These are phyloP conservation scores for Nidularia pulvinata DNA, from an alignment of 768 basidiomycete species.

Conservation along the genomic window DNA sequence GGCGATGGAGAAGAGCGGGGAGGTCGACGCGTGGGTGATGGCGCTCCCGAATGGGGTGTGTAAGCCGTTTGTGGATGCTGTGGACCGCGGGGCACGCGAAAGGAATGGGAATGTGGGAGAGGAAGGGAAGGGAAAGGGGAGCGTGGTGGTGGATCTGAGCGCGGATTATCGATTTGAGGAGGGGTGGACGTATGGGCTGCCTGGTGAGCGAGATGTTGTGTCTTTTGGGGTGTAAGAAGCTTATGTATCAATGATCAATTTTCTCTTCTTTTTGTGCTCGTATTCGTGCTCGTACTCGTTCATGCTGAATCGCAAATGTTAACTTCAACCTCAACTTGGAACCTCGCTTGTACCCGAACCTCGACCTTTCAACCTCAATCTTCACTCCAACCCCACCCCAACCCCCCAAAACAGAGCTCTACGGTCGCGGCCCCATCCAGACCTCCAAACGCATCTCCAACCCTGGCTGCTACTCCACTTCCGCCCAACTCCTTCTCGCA, in stretches of 20 bases:
- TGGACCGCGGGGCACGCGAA: slow-evolving; percentile 73
- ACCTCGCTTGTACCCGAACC: too few species aligned
- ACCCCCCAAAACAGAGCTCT: slow-evolving; percentile 63
- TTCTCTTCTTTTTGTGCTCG: slow-evolving; percentile 13
- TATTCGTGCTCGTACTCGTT: background rate
- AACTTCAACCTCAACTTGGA: too few species aligned
- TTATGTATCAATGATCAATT: slow-evolving; percentile 1
- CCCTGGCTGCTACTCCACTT: slow-evolving; percentile 97
- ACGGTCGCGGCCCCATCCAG: slow-evolving; percentile 70
- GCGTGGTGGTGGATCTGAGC: slow-evolving; percentile 89
- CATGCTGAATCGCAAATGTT: too few species aligned
- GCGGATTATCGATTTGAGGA: slow-evolving; percentile 97
- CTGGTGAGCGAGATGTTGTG: slow-evolving; percentile 75
- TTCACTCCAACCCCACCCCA: too few species aligned
- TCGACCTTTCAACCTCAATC: too few species aligned
- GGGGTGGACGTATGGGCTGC: slow-evolving; percentile 97
- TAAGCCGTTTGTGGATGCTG: slow-evolving; percentile 95
- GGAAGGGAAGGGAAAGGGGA: slow-evolving; percentile 40
- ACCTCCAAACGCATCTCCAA: slow-evolving; percentile 88
- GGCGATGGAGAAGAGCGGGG: slow-evolving; percentile 84
- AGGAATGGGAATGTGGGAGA: slow-evolving; percentile 22
- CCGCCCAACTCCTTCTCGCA: slow-evolving; percentile 88
- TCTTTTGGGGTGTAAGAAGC: background rate
- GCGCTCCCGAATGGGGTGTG: slow-evolving; percentile 97
- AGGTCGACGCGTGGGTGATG: slow-evolving; percentile 99